phyloP scores from a whole-genome alignment of 768 basidiomycete genomes.

The Obba rivulosa region DNA sequence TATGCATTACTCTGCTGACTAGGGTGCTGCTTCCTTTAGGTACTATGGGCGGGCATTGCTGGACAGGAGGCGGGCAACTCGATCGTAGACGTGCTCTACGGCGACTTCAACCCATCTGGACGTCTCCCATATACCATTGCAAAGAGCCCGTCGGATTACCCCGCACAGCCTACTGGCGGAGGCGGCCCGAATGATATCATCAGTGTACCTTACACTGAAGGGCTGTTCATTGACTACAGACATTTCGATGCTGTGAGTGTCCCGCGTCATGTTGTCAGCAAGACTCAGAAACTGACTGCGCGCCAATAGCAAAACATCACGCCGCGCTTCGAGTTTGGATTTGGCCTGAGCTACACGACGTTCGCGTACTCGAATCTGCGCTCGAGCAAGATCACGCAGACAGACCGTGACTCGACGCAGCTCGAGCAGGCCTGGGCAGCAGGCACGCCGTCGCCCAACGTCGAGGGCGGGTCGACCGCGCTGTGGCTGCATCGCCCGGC shows the following conservation, averaged over 20 bases:
- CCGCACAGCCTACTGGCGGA: conserved; percentile 26
- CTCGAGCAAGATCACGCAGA: conserved; percentile 34
- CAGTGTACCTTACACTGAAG: conserved; percentile 34
- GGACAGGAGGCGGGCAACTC: conserved; percentile 49
- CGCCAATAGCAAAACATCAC: conserved; percentile 52
- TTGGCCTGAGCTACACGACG: conserved; percentile 79
- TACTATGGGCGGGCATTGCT: conserved; percentile 33
- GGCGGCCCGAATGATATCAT: conserved; percentile 22
- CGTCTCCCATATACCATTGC: conserved; percentile 51
- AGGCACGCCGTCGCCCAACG: conserved; percentile 49
- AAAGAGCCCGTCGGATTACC: conserved; percentile 39
- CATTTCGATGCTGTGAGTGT: conserved; percentile 31
- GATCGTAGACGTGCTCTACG: conserved; percentile 46
- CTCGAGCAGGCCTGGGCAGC: conserved; percentile 51
- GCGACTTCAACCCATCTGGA: conserved; percentile 45
- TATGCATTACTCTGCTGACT: background rate
- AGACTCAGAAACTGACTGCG: background rate
- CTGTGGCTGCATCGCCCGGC: conserved; percentile 68
- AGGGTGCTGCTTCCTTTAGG: background rate
- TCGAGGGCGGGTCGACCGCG: conserved; percentile 55
- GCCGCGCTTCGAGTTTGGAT: conserved; percentile 88
- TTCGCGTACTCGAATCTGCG: conserved; percentile 66
- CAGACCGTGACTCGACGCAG: conserved; percentile 33
- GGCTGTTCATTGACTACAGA: conserved; percentile 31
- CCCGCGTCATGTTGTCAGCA: background rate